Evolutionary conservation across 2,329 filamentous ascomycete species (phyloP).

Genomic region (Sporothrix phasma): DNA sequence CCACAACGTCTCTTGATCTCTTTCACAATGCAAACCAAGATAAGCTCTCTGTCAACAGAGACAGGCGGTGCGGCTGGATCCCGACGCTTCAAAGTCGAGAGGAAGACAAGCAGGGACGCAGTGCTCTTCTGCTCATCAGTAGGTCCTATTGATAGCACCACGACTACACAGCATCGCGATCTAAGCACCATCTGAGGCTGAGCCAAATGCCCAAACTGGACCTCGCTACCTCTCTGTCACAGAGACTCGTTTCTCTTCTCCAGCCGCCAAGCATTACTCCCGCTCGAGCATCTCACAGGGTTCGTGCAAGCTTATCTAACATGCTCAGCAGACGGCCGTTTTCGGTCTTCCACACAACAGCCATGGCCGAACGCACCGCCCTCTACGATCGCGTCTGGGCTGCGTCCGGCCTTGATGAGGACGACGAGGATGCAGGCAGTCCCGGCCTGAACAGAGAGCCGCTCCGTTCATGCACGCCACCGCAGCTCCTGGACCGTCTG

Average conservation of each 20-base stretch:
- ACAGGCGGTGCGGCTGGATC: neutral
- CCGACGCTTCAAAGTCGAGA: neutral
- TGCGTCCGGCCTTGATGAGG: conserved; percentile 6
- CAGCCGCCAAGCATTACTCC: neutral
- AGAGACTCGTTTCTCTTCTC: neutral
- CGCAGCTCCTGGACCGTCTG: neutral
- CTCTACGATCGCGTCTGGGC: conserved; percentile 11
- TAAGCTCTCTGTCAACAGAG: neutral
- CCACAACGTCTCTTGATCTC: neutral
- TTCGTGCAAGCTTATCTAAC: neutral
- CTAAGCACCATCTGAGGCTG: neutral
- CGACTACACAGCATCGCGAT: neutral
- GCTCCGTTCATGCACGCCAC: neutral
- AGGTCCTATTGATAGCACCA: neutral
- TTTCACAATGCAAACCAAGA: neutral
- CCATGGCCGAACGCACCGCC: neutral
- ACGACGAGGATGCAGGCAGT: neutral
- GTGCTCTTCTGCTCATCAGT: neutral
- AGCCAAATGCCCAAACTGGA: neutral
- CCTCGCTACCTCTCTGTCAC: too few species aligned
- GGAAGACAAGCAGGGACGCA: neutral
- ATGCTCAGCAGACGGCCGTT: neutral
- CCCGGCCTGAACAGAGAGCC: neutral
- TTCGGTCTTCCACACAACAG: neutral
- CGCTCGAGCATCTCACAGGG: neutral